Evolutionary conservation across 768 basidiomycete species (phyloP).

Genomic region (Hortiboletus campestris): DNA sequence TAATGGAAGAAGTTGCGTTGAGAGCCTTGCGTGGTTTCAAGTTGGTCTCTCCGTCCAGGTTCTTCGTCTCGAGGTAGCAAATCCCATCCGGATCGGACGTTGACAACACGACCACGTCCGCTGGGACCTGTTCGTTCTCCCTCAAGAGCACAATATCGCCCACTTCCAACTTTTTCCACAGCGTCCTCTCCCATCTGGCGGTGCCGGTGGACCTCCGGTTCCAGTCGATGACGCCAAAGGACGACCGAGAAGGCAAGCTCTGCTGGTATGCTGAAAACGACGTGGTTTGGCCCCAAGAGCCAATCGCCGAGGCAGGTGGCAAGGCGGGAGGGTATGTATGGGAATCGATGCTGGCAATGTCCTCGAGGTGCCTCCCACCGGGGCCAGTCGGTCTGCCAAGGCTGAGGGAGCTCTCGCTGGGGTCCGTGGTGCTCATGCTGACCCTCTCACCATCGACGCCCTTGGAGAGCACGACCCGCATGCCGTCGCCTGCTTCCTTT

Average conservation of each 20-base stretch:
- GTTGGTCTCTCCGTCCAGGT: conserved; percentile 97
- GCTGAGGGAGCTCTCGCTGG: conserved; percentile 44
- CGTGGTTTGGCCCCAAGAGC: conserved; percentile 37
- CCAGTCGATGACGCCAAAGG: conserved; percentile 81
- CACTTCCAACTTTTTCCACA: conserved; percentile 99
- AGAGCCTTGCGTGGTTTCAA: conserved; percentile 82
- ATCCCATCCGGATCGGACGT: conserved; percentile 89
- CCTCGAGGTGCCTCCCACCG: conserved; percentile 55
- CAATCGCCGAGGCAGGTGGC: conserved; percentile 26
- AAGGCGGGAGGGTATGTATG: conserved; percentile 62
- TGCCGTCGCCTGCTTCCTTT: conserved; percentile 68
- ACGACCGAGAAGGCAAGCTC: conserved; percentile 54
- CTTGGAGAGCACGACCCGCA: conserved; percentile 60
- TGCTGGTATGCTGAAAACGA: conserved; percentile 52
- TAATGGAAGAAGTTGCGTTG: conserved; percentile 70
- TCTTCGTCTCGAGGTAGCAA: conserved; percentile 98
- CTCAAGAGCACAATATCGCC: conserved; percentile 91
- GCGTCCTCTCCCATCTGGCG: conserved; percentile 88
- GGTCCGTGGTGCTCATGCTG: conserved; percentile 46
- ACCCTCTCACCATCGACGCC: conserved; percentile 29
- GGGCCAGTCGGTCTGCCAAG: conserved; percentile 37
- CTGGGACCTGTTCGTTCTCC: conserved; percentile 95
- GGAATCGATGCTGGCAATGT: conserved; percentile 65
- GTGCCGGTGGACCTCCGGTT: conserved; percentile 62
- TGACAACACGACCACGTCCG: conserved; percentile 89